phyloP scores from a whole-genome alignment of 345 rosid genomes.

The Barbarea vulgaris region DNA sequence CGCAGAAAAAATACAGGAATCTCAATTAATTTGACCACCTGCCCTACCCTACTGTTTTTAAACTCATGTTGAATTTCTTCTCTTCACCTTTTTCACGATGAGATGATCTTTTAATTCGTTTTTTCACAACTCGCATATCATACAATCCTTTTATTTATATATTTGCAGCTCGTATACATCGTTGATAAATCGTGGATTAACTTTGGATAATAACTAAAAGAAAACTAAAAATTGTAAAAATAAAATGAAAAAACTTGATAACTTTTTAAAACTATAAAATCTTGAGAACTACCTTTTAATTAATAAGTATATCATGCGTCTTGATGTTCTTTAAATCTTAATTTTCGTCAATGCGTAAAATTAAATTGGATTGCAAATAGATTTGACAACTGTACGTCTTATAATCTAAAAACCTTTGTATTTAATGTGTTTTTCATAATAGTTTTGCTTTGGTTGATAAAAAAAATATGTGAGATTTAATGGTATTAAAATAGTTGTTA shows the following conservation, averaged over 20 bases:
- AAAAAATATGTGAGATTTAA: background rate
- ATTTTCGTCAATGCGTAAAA: background rate
- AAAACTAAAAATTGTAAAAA: background rate
- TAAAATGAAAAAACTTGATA: background rate
- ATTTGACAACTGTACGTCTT: background rate
- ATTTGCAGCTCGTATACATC: too few species aligned
- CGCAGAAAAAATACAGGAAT: slow-evolving; percentile 1
- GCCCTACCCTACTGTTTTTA: background rate
- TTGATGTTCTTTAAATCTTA: background rate
- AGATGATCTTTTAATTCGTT: background rate
- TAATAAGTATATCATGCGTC: background rate
- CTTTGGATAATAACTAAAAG: background rate
- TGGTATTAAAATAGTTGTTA: background rate
- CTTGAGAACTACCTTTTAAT: too few species aligned
- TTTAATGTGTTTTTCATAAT: background rate
- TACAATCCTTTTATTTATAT: background rate
- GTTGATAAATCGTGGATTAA: background rate
- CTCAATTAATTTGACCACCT: slow-evolving; percentile 15
- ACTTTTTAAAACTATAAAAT: too few species aligned
- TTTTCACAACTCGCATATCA: background rate
- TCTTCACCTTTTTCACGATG: background rate
- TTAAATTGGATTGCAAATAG: background rate
- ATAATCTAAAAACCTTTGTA: background rate
- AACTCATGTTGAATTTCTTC: slow-evolving; percentile 9
- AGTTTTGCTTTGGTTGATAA: background rate